Evolutionary conservation across 208 protist genomes (phyloP).

Genomic region (Leishmania aethiopica): DNA sequence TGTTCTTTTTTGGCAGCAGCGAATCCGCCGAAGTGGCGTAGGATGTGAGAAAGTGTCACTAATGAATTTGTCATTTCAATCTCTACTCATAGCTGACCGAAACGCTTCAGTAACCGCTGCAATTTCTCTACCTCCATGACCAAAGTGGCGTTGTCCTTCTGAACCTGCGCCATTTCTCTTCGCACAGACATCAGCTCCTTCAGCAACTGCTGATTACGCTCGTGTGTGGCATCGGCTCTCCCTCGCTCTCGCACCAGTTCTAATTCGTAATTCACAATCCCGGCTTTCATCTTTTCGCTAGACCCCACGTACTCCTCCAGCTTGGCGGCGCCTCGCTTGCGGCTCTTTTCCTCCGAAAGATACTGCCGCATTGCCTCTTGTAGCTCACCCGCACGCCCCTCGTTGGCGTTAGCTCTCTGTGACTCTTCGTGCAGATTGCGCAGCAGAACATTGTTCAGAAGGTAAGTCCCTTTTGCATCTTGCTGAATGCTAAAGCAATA

Average conservation of each 20-base stretch:
- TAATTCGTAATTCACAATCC: constrained; percentile 81
- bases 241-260: constrained; percentile 63
- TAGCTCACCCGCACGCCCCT: constrained; percentile 58
- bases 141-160: constrained; percentile 63
- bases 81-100: constrained; percentile 12
- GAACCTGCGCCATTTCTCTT: constrained; percentile 42
- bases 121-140: constrained; percentile 56
- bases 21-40: not conserved
- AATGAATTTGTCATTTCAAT: not conserved
- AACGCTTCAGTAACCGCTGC: constrained; percentile 45
- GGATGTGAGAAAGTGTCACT: not conserved
- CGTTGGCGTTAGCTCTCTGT: constrained; percentile 73
- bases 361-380: constrained; percentile 57
- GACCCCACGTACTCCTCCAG: constrained; percentile 36
- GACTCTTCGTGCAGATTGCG: constrained; percentile 85
- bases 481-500: constrained; percentile 89
- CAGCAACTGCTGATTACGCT: constrained; percentile 73
- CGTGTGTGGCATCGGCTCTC: constrained; percentile 61
- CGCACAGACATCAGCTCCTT: constrained; percentile 62
- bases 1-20: not conserved
- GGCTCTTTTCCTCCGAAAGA: constrained; percentile 32
- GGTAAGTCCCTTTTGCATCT: constrained; percentile 86
- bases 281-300: constrained; percentile 43
- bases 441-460: constrained; percentile 86
- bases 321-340: constrained; percentile 33